Conservation (phyloP, 768 basidiomycete species). For the Mycena galericulata region DNA sequence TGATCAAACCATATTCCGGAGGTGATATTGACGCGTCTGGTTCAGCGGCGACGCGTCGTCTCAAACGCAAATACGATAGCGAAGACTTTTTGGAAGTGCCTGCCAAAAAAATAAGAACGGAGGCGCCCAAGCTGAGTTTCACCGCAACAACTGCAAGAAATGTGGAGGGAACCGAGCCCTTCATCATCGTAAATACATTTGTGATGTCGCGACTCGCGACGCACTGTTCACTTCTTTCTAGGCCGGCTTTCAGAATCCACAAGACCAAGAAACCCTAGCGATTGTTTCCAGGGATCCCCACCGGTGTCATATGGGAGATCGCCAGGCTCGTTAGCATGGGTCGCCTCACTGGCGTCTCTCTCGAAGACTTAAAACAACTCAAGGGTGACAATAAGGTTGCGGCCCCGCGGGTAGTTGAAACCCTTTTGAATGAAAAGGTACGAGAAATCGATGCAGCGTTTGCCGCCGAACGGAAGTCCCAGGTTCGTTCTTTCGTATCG, state of each 20-base stretch:
- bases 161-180: not conserved
- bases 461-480: constrained; percentile 17
- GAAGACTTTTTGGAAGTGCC: not conserved
- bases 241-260: constrained; percentile 14
- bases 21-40: not conserved
- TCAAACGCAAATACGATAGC: constrained; percentile 8
- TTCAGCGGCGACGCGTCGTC: not conserved
- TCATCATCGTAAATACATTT: constrained; percentile 18
- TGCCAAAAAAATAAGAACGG: constrained; percentile 2
- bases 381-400: constrained; percentile 46
- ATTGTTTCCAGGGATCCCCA: constrained; percentile 40
- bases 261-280: not conserved
- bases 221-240: not conserved
- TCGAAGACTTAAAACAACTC: constrained; percentile 46
- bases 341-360: constrained; percentile 42
- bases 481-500: constrained; percentile 36
- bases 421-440: constrained; percentile 22
- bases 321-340: constrained; percentile 54
- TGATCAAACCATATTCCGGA: not conserved
- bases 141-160: not conserved
- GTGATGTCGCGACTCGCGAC: not conserved
- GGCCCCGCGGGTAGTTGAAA: constrained; percentile 42
- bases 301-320: constrained; percentile 66
- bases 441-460: constrained; percentile 7
- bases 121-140: not conserved